phyloP scores from a whole-genome alignment of 2,329 filamentous ascomycete species.

The Trichoderma afroharzianum region DNA sequence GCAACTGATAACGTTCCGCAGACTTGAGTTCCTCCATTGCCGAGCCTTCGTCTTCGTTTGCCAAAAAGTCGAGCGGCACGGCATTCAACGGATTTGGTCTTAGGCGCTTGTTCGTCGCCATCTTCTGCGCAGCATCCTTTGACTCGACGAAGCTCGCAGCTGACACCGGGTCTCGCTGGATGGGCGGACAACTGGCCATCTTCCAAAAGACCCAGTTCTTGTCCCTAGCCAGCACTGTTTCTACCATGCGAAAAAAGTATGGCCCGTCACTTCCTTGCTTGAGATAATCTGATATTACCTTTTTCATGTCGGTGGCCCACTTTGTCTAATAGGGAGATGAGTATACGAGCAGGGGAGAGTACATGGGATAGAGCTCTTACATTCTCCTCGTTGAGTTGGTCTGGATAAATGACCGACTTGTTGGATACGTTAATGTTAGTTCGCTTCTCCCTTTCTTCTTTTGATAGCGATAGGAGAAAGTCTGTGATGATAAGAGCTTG shows the following conservation, averaged over 20 bases:
- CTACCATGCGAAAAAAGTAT: conserved; percentile 94
- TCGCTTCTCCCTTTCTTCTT: conserved; percentile 76
- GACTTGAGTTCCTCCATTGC: conserved; percentile 69
- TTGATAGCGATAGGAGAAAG: conserved; percentile 86
- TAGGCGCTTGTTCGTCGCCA: conserved; percentile 67
- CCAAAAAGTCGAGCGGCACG: conserved; percentile 74
- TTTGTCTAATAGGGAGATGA: conserved; percentile 52
- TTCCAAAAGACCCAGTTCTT: conserved; percentile 99
- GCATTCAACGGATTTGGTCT: conserved; percentile 67
- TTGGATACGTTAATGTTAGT: conserved; percentile 65
- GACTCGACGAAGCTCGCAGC: conserved; percentile 67
- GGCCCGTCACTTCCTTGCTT: conserved; percentile 77
- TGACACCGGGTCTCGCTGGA: conserved; percentile 70
- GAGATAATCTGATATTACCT: conserved; percentile 76
- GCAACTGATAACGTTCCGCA: conserved; percentile 60
- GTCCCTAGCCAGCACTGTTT: conserved; percentile 90
- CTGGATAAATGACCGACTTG: conserved; percentile 79
- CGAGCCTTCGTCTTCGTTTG: conserved; percentile 55
- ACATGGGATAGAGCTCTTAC: conserved; percentile 45
- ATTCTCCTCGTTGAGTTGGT: conserved; percentile 79
- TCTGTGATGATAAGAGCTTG: conserved; percentile 93
- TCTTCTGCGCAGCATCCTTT: conserved; percentile 60
- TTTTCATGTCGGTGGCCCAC: conserved; percentile 80
- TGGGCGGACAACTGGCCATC: conserved; percentile 84
- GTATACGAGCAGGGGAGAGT: neutral